These are phyloP conservation scores for Boechera stricta DNA, from an alignment of 345 rosid genomes.

Conservation along the genomic window DNA sequence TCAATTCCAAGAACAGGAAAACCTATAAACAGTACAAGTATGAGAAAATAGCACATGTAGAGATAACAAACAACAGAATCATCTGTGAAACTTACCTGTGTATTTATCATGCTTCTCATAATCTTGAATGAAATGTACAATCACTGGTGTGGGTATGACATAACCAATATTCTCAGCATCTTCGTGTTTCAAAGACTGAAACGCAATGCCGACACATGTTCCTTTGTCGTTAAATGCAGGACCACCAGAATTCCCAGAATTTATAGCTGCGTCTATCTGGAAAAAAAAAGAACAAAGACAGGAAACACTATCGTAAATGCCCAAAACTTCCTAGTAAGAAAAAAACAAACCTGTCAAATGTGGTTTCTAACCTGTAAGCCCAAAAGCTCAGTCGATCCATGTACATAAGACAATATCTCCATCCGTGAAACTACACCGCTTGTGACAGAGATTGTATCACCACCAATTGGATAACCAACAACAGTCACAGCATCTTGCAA, in stretches of 20 bases:
- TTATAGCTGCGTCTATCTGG: slow-evolving; percentile 97
- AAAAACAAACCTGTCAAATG: not conserved
- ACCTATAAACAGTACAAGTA: slow-evolving; percentile 52
- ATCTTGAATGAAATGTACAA: slow-evolving; percentile 81
- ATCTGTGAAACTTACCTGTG: slow-evolving; percentile 56
- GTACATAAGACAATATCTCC: slow-evolving; percentile 88
- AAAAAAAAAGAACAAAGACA: not conserved
- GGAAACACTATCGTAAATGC: not conserved
- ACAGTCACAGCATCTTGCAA: slow-evolving; percentile 98
- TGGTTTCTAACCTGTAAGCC: slow-evolving; percentile 70
- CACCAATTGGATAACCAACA: slow-evolving; percentile 96
- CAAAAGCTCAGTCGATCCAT: slow-evolving; percentile 92
- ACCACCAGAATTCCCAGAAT: slow-evolving; percentile 98
- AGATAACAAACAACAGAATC: slow-evolving; percentile 21
- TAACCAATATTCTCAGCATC: slow-evolving; percentile 96
- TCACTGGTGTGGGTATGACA: slow-evolving; percentile 95
- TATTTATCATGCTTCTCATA: slow-evolving; percentile 87
- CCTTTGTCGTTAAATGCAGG: slow-evolving; percentile 96
- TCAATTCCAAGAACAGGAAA: slow-evolving; percentile 94
- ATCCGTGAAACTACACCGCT: slow-evolving; percentile 96
- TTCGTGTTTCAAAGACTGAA: slow-evolving; percentile 92
- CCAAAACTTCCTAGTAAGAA: not conserved
- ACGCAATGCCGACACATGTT: slow-evolving; percentile 94
- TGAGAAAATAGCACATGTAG: slow-evolving; percentile 23
- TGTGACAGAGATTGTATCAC: slow-evolving; percentile 95